Base-by-base conservation (phyloP, 2,329 filamentous ascomycete genomes). In the Exophiala oligosperma region DNA sequence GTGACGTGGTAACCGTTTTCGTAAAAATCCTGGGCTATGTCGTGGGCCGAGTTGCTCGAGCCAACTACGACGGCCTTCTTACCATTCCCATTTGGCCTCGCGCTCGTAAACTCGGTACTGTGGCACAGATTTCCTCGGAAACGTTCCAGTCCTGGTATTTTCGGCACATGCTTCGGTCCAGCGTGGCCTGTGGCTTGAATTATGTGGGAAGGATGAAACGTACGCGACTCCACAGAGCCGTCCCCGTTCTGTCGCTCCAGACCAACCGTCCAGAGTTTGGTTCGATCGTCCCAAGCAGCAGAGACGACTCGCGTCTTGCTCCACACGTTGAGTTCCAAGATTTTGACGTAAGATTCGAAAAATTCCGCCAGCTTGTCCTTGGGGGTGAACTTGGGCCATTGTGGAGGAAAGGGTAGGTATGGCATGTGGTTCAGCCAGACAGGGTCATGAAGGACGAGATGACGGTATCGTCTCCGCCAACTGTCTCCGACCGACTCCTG, bases 171-270 rank as follows among this genome's bases (percentile, higher is more conserved):
- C 24, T 82, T 86, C 70, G 87, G 84, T 1, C 87, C 87, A 0
- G 84, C 84, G 66, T 87, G 85, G 0, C 86, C 86, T 0, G 87
- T 90, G 1, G 84, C 84, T 65, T 87, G 84, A 43, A 90, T 79
- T 24, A 90, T 70, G 60, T 90, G 86, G 2, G 76, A 79, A 0
- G 87, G 86, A 38, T 82, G 78, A 37, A 89, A 71, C 0, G 78
- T 84, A n/a, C 84, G 78, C 1, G 73, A 79, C 61, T 83, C 77
- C 0, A 57, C 65, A 1, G 65, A 65, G 3, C 72, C 64, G 29
- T 67, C 66, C 17, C 17, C 17, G 17, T 17, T 17, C 17, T 17
- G 17, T 17, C 17, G 17, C 17, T 17, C 17, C 17, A 17, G 17
- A 17, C 17, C 17, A 17, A 17, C 17, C 17, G 17, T 17, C 17